Evolutionary conservation across 345 rosid genomes (phyloP), one percentile per base, ranked within the genome.

Genomic region (Combretum micranthum): DNA sequence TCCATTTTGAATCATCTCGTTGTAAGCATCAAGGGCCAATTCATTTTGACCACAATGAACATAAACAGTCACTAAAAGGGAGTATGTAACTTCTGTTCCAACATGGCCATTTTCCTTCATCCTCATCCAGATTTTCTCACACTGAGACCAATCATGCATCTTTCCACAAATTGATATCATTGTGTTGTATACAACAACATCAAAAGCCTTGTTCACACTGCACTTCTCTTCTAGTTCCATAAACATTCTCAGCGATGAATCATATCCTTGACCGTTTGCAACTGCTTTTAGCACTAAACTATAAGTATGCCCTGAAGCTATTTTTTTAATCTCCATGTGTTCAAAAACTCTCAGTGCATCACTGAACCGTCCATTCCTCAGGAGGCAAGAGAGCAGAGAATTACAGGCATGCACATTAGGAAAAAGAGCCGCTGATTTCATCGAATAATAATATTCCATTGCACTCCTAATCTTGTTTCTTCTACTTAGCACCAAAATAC

Each of bases 381-480:
- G 51, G 14, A 83, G 81, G 59, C 87, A 83, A 12, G 81, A 82
- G 46, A 90, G 76, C 23, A 87, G 77, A 55, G 95, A 83, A 69
- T 87, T 87, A 53, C 83, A 83, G 8, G 91, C 79, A 71, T 84
- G 92, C 19, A 56, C 60, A 49, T 61, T 71, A 11, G 91, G 83
- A 46, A 16, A 73, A 51, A 83, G 77, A 47, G 78, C 73, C 3
- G 72, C 67, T 26, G 66, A 56, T 53, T 68, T 76, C 90, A 87
- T 87, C 17, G 98, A 87, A 52, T 66, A 68, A 55, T 62, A 79
- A 58, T 84, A 47, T 62, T 81, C 83, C 53, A 81, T 15, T 4
- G 92, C 95, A 60, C 90, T 85, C 71, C 77, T 82, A 22, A 79
- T 71, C 80, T 82, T 83, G 72, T 86, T 75, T 46, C 80, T 80